Conservation (phyloP, 148 eudicot genomes). For the Fagopyrum esculentum region DNA sequence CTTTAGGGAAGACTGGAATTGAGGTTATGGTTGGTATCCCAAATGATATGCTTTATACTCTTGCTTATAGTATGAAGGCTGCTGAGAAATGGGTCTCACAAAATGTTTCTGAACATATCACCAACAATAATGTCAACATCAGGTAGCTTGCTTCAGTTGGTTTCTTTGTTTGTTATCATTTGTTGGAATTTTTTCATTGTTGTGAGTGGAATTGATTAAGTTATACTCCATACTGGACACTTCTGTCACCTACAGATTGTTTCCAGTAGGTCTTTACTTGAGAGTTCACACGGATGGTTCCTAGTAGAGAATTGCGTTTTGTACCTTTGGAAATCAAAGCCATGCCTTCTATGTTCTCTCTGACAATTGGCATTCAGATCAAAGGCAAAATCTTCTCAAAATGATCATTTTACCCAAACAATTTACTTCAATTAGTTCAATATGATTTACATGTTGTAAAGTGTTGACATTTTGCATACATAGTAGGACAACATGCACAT, state of each 20-base stretch:
- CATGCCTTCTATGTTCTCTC: background rate
- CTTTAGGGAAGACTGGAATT: constrained; percentile 59
- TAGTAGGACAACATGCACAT: background rate
- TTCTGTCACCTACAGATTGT: background rate
- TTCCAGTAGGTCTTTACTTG: background rate
- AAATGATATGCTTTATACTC: constrained; percentile 68
- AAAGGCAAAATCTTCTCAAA: background rate
- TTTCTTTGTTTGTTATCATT: background rate
- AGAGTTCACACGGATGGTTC: background rate
- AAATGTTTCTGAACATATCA: constrained; percentile 62
- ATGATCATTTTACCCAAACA: too few species aligned
- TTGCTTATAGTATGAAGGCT: constrained; percentile 68
- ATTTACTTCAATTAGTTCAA: too few species aligned
- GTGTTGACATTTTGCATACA: background rate
- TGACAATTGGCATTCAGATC: background rate
- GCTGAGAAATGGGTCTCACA: constrained; percentile 90
- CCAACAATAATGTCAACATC: constrained; percentile 52
- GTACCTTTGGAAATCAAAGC: background rate
- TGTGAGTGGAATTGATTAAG: background rate
- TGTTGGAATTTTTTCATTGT: background rate
- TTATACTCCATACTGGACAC: background rate
- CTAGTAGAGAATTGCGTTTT: background rate
- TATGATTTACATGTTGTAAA: background rate
- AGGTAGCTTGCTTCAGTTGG: constrained; percentile 31
- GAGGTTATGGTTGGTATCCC: constrained; percentile 99